phyloP scores from a whole-genome alignment of 164 flowering plant species.

The Nymphaea colorata region DNA sequence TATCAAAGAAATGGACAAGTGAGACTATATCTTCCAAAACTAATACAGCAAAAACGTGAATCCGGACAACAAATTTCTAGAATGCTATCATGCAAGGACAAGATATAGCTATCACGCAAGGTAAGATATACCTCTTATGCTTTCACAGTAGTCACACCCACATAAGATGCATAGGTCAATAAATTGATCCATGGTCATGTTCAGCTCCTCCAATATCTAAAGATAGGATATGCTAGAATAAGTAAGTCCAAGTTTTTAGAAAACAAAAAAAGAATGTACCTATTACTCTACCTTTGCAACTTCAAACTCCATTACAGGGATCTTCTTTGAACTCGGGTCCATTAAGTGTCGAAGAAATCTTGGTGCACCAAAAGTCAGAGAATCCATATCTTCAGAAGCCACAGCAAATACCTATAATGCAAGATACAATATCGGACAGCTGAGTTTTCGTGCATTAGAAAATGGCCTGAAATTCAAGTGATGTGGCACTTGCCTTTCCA shows the following conservation, averaged over 20 bases:
- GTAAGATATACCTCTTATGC: constrained; percentile 53
- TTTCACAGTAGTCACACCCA: constrained; percentile 94
- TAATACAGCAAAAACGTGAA: too few relatives aligned
- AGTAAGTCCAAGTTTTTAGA: constrained; percentile 14
- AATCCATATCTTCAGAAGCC: constrained; percentile 97
- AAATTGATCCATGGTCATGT: constrained; percentile 82
- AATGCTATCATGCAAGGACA: too few relatives aligned
- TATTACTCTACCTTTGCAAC: constrained; percentile 45
- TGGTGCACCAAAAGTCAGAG: constrained; percentile 90
- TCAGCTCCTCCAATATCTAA: constrained; percentile 72
- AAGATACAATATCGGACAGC: background rate
- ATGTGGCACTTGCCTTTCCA: constrained; percentile 37
- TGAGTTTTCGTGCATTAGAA: background rate
- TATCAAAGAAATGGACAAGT: too few relatives aligned
- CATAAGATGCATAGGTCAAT: constrained; percentile 86
- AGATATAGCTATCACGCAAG: too few relatives aligned
- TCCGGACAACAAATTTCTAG: too few relatives aligned
- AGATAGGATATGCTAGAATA: background rate
- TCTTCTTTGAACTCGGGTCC: constrained; percentile 87
- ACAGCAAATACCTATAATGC: constrained; percentile 68
- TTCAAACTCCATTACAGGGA: constrained; percentile 91
- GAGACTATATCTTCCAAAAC: too few relatives aligned
- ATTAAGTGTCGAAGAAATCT: constrained; percentile 82
- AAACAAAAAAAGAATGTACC: background rate
- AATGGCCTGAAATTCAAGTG: background rate